phyloP scores from a whole-genome alignment of 2,329 filamentous ascomycete genomes.

The Talaromyces sp. region DNA sequence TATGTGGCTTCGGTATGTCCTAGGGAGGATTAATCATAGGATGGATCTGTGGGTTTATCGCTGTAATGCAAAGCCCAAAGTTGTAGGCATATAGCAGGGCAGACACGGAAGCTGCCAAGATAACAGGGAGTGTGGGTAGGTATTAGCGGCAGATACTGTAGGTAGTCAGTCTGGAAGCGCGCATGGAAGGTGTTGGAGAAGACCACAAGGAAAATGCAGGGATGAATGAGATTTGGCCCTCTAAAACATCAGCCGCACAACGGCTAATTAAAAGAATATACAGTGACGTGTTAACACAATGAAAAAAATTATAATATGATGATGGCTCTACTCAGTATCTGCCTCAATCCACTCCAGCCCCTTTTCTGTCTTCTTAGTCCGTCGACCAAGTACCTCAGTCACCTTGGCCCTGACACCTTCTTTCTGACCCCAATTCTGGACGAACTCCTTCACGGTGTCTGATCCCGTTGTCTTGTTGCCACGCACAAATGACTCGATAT shows the following conservation, averaged over 20 bases:
- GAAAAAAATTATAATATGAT: neutral
- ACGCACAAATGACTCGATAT: conserved; percentile 44
- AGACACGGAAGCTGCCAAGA: too few species aligned
- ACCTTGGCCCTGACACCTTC: conserved; percentile 66
- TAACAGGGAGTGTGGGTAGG: too few species aligned
- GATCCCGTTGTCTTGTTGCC: conserved; percentile 45
- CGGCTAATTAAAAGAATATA: neutral
- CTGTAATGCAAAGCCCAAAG: too few species aligned
- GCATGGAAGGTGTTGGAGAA: too few species aligned
- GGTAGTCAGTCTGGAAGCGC: too few species aligned
- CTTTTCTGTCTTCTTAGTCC: conserved; percentile 47
- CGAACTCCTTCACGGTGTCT: conserved; percentile 60
- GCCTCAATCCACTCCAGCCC: conserved; percentile 31
- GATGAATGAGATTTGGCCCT: neutral
- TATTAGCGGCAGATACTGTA: too few species aligned
- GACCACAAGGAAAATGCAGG: conserved; percentile 38
- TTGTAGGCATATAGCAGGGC: too few species aligned
- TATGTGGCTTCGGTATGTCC: too few species aligned
- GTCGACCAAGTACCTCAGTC: conserved; percentile 61
- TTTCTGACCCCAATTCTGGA: conserved; percentile 56
- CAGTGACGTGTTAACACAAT: neutral
- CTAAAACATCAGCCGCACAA: neutral
- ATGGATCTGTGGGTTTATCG: too few species aligned
- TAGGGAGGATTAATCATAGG: too few species aligned
- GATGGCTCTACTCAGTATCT: neutral